Base-by-base conservation (phyloP, 257 asterid genomes). In the Solanum bukasovii region DNA sequence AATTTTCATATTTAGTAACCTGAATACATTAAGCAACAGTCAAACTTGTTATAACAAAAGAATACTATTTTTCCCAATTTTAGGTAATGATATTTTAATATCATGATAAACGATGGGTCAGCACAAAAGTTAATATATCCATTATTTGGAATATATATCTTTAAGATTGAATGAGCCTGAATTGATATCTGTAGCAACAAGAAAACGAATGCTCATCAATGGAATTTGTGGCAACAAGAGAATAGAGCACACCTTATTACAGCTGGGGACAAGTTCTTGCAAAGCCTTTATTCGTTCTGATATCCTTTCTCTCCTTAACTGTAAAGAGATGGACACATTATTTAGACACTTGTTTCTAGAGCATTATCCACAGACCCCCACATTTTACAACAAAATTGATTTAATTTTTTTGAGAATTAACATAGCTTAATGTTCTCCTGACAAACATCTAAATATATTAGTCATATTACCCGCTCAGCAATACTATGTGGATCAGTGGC, bases 181-280 rank as follows among this genome's bases (percentile, higher is more conserved):
- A n/a, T 40, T 78, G 37, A n/a, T 78, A 42, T 40, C 3, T n/a
- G 84, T 78, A 0, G 84, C 63, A 40, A 77, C 35, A n/a, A n/a
- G 9, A 77, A 52, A 13, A 77, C 1, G 13, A 78, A 78, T 78
- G 84, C n/a, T 40, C 61, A 78, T n/a, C 84, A 40, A 40, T 7
- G 13, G 63, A 79, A 79, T 44, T 79, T 44, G 84, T 44, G 35
- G 84, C 25, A 40, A 25, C 84, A 25, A 78, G 31, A 12, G 52
- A 8, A 78, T 90, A 86, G 72, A 95, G 56, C 61, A 40, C 34
- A 77, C 98, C 96, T 95, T 95, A 90, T 92, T 95, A 91, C 98
- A 94, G 94, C 95, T 93, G 87, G 98, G 98, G 90, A 94, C 98
- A 71, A 94, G 93, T 90, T 95, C 96, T 88, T 95, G 96, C 94